Conservation (phyloP, 2,329 filamentous ascomycete genomes). For the Phaeosphaeria sp. region DNA sequence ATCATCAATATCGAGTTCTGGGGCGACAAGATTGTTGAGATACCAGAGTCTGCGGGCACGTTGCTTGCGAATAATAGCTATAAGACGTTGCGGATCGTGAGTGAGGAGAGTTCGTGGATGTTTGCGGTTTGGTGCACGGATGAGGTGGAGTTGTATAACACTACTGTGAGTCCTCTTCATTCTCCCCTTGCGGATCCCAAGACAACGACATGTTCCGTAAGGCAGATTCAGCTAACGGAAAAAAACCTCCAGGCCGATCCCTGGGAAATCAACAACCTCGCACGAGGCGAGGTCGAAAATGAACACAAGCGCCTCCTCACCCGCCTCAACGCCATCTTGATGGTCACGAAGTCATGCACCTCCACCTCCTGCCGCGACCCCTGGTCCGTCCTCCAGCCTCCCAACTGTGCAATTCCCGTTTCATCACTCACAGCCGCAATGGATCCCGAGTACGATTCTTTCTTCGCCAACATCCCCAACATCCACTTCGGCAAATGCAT, state of each 20-base stretch:
- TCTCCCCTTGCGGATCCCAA: not conserved
- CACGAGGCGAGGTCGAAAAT: not conserved
- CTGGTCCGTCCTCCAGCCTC: not conserved
- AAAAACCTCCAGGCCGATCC: not conserved
- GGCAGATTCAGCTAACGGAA: too few relatives aligned
- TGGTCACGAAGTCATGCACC: not conserved
- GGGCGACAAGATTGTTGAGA: not conserved
- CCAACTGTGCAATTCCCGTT: not conserved
- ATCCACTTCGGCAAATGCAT: not conserved
- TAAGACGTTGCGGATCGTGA: not conserved
- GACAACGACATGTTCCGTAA: too few relatives aligned
- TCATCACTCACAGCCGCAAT: not conserved
- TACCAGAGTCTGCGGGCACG: not conserved
- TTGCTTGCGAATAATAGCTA: not conserved
- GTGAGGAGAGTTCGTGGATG: not conserved
- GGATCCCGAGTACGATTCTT: not conserved
- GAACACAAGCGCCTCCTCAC: not conserved
- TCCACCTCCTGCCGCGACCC: not conserved
- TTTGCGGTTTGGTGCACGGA: not conserved
- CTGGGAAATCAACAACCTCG: not conserved
- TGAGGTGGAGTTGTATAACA: not conserved
- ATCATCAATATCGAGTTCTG: not conserved
- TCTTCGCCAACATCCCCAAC: not conserved
- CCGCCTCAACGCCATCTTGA: not conserved
- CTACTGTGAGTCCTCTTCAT: not conserved